These are phyloP conservation scores for Vigna unguiculata DNA, from an alignment of 306 rosid genomes.

Conservation along the genomic window DNA sequence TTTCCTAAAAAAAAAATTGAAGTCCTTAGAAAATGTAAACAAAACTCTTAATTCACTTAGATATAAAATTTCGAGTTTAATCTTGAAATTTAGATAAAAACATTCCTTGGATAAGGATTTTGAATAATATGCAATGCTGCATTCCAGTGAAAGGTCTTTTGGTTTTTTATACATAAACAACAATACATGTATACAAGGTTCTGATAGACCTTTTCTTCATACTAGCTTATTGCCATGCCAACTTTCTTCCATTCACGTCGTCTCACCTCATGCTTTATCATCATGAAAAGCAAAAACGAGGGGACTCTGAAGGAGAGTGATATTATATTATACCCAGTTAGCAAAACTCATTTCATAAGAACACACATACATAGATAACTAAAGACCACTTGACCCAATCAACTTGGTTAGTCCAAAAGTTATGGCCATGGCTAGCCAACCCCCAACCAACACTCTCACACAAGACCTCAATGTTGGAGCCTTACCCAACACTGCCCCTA, in stretches of 20 bases:
- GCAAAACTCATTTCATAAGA: conserved; percentile 6
- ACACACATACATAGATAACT: background rate
- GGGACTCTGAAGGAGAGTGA: background rate
- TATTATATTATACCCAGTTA: too few species aligned
- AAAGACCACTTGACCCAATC: conserved; percentile 55
- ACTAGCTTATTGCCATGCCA: conserved; percentile 19
- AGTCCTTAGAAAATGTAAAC: too few species aligned
- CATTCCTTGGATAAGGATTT: background rate
- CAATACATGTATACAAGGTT: conserved; percentile 13
- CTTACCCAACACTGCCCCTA: conserved; percentile 55
- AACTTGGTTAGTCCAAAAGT: conserved; percentile 63
- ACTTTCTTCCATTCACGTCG: conserved; percentile 28
- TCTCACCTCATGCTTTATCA: conserved; percentile 28
- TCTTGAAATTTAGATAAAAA: too few species aligned
- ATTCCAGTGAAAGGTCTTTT: background rate
- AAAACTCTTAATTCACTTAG: background rate
- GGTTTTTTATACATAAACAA: background rate
- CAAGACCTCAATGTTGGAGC: conserved; percentile 52
- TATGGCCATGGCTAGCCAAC: conserved; percentile 61
- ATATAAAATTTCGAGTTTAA: background rate
- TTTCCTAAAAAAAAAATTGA: too few species aligned
- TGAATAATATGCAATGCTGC: background rate
- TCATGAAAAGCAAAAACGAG: background rate
- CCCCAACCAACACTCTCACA: conserved; percentile 57
- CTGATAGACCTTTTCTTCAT: background rate